Evolutionary conservation across 192 early-diverging fungal genomes (phyloP).

Genomic region (Coemansia sp.): DNA sequence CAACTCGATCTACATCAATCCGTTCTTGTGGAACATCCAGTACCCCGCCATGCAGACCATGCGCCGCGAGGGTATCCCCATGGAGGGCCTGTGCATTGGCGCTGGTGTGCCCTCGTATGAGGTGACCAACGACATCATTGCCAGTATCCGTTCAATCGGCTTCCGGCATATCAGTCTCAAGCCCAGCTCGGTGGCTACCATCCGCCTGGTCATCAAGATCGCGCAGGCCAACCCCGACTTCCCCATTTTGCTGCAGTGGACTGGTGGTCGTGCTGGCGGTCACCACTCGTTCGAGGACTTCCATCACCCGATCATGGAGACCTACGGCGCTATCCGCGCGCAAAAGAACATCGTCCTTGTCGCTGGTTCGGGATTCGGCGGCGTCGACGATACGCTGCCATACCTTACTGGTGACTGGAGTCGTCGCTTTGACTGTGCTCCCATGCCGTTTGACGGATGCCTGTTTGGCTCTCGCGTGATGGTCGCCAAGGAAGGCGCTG

Average conservation of each 20-base stretch:
- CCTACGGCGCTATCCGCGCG: conserved; percentile 74
- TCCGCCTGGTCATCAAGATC: conserved; percentile 85
- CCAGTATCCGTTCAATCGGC: conserved; percentile 73
- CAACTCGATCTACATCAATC: conserved; percentile 92
- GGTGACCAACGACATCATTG: conserved; percentile 79
- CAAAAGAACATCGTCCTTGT: conserved; percentile 85
- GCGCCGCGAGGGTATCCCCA: conserved; percentile 83
- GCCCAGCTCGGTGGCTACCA: conserved; percentile 76
- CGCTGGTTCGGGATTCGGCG: conserved; percentile 91
- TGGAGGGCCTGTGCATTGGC: conserved; percentile 90
- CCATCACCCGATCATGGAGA: conserved; percentile 81
- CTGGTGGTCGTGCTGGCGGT: conserved; percentile 94
- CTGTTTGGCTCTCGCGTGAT: conserved; percentile 93
- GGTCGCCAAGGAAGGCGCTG: conserved; percentile 86
- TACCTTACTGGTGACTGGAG: conserved; percentile 96
- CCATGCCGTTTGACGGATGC: conserved; percentile 96
- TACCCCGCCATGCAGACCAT: conserved; percentile 81
- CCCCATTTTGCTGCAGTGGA: conserved; percentile 95
- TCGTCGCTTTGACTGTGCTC: conserved; percentile 73
- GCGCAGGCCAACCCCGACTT: conserved; percentile 83
- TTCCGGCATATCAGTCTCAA: conserved; percentile 85
- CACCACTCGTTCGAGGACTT: conserved; percentile 98
- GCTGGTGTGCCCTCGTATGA: conserved; percentile 91
- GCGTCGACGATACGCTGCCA: conserved; percentile 80
- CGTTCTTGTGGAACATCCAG: conserved; percentile 82